Conservation (phyloP, 1,284 basidiomycete genomes). For the Entoloma clypeatum region DNA sequence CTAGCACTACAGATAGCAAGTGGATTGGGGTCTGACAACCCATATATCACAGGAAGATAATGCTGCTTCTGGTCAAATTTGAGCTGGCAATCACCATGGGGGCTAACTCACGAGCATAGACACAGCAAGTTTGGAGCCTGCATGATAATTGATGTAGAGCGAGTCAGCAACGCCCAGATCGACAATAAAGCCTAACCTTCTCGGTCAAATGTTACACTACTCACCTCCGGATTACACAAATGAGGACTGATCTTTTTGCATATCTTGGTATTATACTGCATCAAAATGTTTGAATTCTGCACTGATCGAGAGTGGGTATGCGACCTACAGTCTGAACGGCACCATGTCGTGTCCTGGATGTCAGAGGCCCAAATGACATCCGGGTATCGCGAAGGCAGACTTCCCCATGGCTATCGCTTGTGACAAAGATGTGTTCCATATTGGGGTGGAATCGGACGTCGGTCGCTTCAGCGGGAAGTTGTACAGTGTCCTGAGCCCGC, state of each 20-base stretch:
- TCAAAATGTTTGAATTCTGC: neutral
- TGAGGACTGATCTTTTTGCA: constrained; percentile 36
- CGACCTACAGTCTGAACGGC: constrained; percentile 47
- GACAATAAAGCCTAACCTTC: constrained; percentile 44
- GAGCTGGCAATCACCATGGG: constrained; percentile 1
- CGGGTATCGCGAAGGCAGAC: constrained; percentile 69
- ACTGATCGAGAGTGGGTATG: neutral
- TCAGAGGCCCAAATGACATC: constrained; percentile 64
- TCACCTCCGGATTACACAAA: constrained; percentile 58
- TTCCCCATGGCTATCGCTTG: constrained; percentile 51
- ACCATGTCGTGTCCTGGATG: constrained; percentile 43
- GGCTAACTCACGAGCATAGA: constrained; percentile 54
- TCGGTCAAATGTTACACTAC: constrained; percentile 61
- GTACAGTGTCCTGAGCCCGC: constrained; percentile 46
- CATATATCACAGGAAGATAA: constrained; percentile 66
- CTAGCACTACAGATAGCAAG: constrained; percentile 62
- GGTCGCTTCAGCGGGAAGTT: constrained; percentile 52
- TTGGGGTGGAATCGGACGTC: constrained; percentile 60
- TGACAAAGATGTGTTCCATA: constrained; percentile 64
- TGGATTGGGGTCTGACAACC: constrained; percentile 59
- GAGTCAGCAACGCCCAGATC: neutral
- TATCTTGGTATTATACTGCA: constrained; percentile 64
- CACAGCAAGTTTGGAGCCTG: constrained; percentile 55
- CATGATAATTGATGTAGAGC: constrained; percentile 10
- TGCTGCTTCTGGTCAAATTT: constrained; percentile 37